These are phyloP conservation scores for Castanea mollissima DNA, from an alignment of 306 rosid genomes.

Conservation along the genomic window DNA sequence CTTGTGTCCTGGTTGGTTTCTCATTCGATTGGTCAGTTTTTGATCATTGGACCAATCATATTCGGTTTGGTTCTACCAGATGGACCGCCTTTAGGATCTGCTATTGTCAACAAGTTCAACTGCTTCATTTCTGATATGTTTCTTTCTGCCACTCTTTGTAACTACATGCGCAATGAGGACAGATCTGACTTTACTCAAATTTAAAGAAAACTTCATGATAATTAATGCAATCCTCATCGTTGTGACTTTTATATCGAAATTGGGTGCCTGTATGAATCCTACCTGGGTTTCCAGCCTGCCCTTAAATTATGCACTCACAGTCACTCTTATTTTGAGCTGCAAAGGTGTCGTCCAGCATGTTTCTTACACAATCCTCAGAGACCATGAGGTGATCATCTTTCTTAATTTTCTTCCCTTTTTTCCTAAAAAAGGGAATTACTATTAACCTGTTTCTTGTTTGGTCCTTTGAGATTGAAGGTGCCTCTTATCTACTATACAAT, in stretches of 20 bases:
- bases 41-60: conserved; percentile 44
- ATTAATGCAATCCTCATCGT: background rate
- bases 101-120: conserved; percentile 43
- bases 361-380: background rate
- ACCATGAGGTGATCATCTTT: conserved; percentile 13
- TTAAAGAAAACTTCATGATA: background rate
- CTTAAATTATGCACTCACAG: conserved; percentile 33
- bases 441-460: background rate
- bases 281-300: conserved; percentile 39
- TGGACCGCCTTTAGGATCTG: conserved; percentile 63
- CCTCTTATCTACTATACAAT: background rate
- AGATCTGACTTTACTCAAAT: conserved; percentile 7
- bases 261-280: conserved; percentile 3
- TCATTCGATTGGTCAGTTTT: conserved; percentile 13
- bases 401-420: background rate
- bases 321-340: conserved; percentile 53
- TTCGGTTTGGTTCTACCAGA: conserved; percentile 61
- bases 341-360: conserved; percentile 54
- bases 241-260: conserved; percentile 10
- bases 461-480: background rate
- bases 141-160: conserved; percentile 56
- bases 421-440: background rate
- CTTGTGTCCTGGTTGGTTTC: conserved; percentile 23
- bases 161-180: conserved; percentile 37
- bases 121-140: conserved; percentile 32